Evolutionary conservation across 768 basidiomycete species (phyloP).

Genomic region (Trametes cinnabarina): DNA sequence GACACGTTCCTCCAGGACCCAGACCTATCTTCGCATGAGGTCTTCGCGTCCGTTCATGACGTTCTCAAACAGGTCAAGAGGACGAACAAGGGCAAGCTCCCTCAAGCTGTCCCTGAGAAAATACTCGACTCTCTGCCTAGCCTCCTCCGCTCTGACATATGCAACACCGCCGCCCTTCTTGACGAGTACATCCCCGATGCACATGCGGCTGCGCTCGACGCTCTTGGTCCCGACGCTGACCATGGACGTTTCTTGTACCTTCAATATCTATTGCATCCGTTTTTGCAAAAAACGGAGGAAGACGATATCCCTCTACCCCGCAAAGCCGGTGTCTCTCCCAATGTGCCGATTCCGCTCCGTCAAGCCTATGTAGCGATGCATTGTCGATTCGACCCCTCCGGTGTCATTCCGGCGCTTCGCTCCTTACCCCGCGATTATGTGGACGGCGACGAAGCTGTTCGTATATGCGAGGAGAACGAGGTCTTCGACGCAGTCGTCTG

Average conservation of each 20-base stretch:
- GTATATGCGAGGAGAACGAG: slow-evolving; percentile 62
- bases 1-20: slow-evolving; percentile 75
- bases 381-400: slow-evolving; percentile 64
- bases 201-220: slow-evolving; percentile 62
- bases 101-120: slow-evolving; percentile 52
- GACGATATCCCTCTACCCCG: slow-evolving; percentile 34
- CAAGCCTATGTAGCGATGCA: slow-evolving; percentile 70
- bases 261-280: slow-evolving; percentile 59
- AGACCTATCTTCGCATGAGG: slow-evolving; percentile 52
- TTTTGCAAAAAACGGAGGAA: slow-evolving; percentile 41
- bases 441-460: slow-evolving; percentile 54
- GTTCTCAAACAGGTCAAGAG: slow-evolving; percentile 50
- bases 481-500: slow-evolving; percentile 82
- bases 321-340: slow-evolving; percentile 35
- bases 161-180: slow-evolving; percentile 68
- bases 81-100: slow-evolving; percentile 48
- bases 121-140: slow-evolving; percentile 60
- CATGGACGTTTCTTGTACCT: slow-evolving; percentile 75
- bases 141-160: slow-evolving; percentile 60
- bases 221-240: slow-evolving; percentile 45
- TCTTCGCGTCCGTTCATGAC: slow-evolving; percentile 67
- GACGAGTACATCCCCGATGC: slow-evolving; percentile 64
- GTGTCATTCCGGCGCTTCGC: slow-evolving; percentile 61
- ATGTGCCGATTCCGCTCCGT: slow-evolving; percentile 51
- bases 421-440: slow-evolving; percentile 51